These are phyloP conservation scores for Eustoma russellianum DNA, from an alignment of 257 asterid species.

Conservation along the genomic window DNA sequence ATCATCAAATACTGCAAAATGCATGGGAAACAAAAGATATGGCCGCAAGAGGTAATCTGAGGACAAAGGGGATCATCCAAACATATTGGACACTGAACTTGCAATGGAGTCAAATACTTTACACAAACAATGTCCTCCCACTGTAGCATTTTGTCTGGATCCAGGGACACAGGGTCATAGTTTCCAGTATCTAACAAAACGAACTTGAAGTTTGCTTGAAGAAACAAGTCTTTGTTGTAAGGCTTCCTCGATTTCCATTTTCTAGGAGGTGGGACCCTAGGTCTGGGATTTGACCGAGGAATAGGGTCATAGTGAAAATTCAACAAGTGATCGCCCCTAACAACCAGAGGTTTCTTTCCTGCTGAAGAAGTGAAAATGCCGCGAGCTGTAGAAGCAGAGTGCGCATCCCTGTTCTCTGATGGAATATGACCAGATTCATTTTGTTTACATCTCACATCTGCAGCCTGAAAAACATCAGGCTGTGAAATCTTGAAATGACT, in stretches of 20 bases:
- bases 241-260: conserved; percentile 61
- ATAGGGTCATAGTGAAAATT: conserved; percentile 85
- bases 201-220: conserved; percentile 95
- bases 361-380: conserved; percentile 31
- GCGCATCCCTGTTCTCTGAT: conserved; percentile 19
- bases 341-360: conserved; percentile 51
- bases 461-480: conserved; percentile 11
- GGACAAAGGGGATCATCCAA: conserved; percentile 84
- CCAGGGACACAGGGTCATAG: conserved; percentile 50
- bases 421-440: conserved; percentile 20
- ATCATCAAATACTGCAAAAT: conserved; percentile 62
- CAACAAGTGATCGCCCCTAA: conserved; percentile 77
- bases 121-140: conserved; percentile 94
- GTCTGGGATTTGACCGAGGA: conserved; percentile 50
- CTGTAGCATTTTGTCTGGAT: conserved; percentile 78
- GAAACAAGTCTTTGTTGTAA: conserved; percentile 86
- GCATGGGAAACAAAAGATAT: conserved; percentile 93
- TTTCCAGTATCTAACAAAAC: conserved; percentile 71
- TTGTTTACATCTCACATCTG: conserved; percentile 7
- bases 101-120: conserved; percentile 62
- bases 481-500: conserved; percentile 25
- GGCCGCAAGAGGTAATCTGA: conserved; percentile 95
- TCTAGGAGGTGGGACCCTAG: conserved; percentile 54
- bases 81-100: conserved; percentile 88
- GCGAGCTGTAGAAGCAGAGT: conserved; percentile 28